phyloP scores from a whole-genome alignment of 1,139 yeast genomes.

The Scheffersomyces segobiensis region DNA sequence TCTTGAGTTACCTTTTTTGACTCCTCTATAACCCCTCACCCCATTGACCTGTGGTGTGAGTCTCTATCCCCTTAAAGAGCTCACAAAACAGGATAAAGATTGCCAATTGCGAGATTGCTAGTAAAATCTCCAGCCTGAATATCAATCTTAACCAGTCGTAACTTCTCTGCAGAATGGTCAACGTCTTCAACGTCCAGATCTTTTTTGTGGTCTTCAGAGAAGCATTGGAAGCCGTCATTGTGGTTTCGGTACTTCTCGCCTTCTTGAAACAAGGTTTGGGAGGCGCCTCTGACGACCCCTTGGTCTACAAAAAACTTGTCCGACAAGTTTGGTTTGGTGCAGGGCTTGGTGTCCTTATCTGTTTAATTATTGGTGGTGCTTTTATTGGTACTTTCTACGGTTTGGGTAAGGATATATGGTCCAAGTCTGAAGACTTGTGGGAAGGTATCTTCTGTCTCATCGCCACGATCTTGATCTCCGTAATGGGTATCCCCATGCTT shows the following conservation, averaged over 20 bases:
- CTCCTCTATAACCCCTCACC: background rate
- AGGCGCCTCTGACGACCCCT: conserved; percentile 45
- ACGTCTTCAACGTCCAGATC: conserved; percentile 56
- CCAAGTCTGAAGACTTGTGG: conserved; percentile 28
- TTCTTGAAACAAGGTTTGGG: conserved; percentile 87
- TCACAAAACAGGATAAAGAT: background rate
- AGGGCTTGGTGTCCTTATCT: conserved; percentile 19
- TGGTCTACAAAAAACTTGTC: conserved; percentile 58
- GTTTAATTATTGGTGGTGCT: conserved; percentile 25
- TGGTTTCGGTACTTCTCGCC: conserved; percentile 85
- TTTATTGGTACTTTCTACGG: conserved; percentile 25
- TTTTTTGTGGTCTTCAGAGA: conserved; percentile 91
- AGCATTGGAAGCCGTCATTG: conserved; percentile 84
- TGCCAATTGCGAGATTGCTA: background rate
- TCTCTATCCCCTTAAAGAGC: background rate
- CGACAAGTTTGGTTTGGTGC: conserved; percentile 29
- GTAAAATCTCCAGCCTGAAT: background rate
- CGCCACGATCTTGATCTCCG: conserved; percentile 25
- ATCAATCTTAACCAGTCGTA: background rate
- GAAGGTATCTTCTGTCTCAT: conserved; percentile 28
- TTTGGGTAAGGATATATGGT: conserved; percentile 21
- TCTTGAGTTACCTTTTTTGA: background rate
- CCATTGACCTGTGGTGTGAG: background rate
- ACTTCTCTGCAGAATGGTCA: conserved; percentile 21
- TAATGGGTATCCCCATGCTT: conserved; percentile 30